These are phyloP conservation scores for Cladosporium sp. DNA, from an alignment of 2,329 filamentous ascomycete species.

Conservation along the genomic window DNA sequence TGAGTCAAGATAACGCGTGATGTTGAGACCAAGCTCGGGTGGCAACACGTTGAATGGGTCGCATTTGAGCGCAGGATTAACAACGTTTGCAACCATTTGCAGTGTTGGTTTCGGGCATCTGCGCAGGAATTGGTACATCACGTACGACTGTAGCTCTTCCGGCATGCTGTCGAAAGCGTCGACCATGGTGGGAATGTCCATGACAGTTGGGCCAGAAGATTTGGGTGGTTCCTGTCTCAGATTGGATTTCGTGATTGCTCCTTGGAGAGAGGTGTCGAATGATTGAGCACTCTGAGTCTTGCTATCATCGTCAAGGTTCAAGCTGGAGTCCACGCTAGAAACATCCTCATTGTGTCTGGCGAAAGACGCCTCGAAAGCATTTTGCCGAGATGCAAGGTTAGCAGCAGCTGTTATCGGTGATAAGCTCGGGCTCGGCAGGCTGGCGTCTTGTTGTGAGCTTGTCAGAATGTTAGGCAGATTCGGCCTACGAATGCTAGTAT, in stretches of 20 bases:
- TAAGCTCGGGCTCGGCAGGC: constrained; percentile 88
- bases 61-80: constrained; percentile 92
- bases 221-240: constrained; percentile 21
- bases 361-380: constrained; percentile 39
- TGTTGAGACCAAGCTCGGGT: constrained; percentile 81
- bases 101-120: constrained; percentile 86
- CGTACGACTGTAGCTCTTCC: constrained; percentile 86
- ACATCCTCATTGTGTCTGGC: constrained; percentile 37
- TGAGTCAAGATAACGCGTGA: constrained; percentile 82
- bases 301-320: constrained; percentile 38
- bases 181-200: constrained; percentile 83
- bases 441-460: constrained; percentile 79
- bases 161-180: constrained; percentile 91
- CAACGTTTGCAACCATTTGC: constrained; percentile 83
- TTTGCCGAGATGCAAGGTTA: constrained; percentile 45
- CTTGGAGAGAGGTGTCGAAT: constrained; percentile 2
- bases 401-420: constrained; percentile 87
- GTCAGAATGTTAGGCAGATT: constrained; percentile 62
- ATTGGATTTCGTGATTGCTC: neutral
- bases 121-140: constrained; percentile 94
- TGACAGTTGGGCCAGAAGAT: constrained; percentile 46
- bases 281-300: constrained; percentile 30
- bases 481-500: constrained; percentile 29
- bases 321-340: constrained; percentile 36
- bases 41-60: constrained; percentile 87